Conservation (phyloP, 2,329 filamentous ascomycete genomes). For the Pleurostoma richardsiae region DNA sequence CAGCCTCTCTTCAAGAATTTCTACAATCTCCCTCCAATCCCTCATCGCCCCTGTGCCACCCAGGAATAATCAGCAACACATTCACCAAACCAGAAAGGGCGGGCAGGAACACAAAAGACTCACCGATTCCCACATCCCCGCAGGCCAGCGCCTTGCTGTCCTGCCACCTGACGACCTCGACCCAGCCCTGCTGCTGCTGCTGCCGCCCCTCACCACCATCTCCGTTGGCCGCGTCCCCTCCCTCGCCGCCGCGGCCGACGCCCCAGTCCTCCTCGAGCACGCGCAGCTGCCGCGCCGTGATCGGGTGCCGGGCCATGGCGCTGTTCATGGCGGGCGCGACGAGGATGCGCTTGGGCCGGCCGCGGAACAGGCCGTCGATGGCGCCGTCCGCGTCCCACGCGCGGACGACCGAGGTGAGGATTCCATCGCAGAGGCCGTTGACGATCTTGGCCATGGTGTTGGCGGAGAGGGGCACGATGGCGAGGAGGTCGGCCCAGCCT, state of each 20-base stretch:
- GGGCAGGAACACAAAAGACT: no score
- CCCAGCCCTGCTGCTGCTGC: constrained; percentile 27
- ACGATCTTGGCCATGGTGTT: constrained; percentile 84
- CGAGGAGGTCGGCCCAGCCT: constrained; percentile 71
- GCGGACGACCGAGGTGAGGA: constrained; percentile 69
- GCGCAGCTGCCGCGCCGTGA: constrained; percentile 68
- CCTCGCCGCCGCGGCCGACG: constrained; percentile 13
- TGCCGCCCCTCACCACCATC: constrained; percentile 11
- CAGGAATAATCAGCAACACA: no score
- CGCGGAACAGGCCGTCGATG: constrained; percentile 35
- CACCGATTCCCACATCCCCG: constrained; percentile 76
- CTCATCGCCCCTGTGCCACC: constrained; percentile 51
- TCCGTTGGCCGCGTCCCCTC: no score
- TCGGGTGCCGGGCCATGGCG: constrained; percentile 82
- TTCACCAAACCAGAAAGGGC: no score
- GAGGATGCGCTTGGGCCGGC: constrained; percentile 59
- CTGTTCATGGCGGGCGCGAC: constrained; percentile 80
- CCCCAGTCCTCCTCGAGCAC: constrained; percentile 74
- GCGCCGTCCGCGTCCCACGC: constrained; percentile 80
- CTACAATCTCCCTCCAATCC: constrained; percentile 72
- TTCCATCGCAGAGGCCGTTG: constrained; percentile 70
- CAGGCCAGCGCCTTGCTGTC: constrained; percentile 72
- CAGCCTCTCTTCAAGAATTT: constrained; percentile 51
- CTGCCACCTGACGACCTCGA: constrained; percentile 68
- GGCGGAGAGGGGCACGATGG: constrained; percentile 76